Evolutionary conservation across 306 rosid species (phyloP), one percentile per base, ranked within the genome.

Genomic region (Vigna trinervia): DNA sequence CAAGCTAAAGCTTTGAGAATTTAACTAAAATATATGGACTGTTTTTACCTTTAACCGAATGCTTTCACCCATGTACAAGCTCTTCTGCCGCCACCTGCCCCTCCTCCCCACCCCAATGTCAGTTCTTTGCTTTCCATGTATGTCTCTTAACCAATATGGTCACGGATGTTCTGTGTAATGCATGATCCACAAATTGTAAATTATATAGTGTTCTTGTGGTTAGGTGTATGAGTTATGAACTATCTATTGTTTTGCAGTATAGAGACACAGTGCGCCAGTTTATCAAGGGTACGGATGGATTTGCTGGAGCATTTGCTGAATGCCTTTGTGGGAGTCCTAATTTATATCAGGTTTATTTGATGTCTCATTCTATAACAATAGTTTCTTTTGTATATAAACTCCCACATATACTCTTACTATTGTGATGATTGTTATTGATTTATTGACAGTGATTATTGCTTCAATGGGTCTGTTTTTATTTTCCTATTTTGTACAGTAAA

Each of bases 281-380:
- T 91, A 88, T 95, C 83, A 92, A 95, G 87, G 98, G 98, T 28
- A 92, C 97, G 47, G 87, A 84, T 87, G 98, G 97, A 68, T 90
- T 92, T 88, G 86, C 97, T 51, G 98, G 98, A 82, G 93, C 92
- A 77, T 88, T 92, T 81, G 97, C 98, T 38, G 85, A 90, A 86
- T 92, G 93, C 86, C 91, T 95, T 73, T 95, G 98, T 73, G 98
- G 98, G 78, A 90, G 97, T 81, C 97, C 98, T 77, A 95, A 90
- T 78, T 79, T 92, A 78, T 95, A 95, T 84, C 96, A 92, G 98
- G 98, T 94, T 83, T 75, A 6, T 61, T 65, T 47, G 63, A 14
- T 73, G 74, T 59, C 60, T 73, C 81, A 61, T 73, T 58, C 53
- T 47, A 39, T 65, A 70, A 38, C 13, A 26, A 64, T 56, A 72